phyloP scores from a whole-genome alignment of 768 basidiomycete genomes.

The Chalciporus chontae region DNA sequence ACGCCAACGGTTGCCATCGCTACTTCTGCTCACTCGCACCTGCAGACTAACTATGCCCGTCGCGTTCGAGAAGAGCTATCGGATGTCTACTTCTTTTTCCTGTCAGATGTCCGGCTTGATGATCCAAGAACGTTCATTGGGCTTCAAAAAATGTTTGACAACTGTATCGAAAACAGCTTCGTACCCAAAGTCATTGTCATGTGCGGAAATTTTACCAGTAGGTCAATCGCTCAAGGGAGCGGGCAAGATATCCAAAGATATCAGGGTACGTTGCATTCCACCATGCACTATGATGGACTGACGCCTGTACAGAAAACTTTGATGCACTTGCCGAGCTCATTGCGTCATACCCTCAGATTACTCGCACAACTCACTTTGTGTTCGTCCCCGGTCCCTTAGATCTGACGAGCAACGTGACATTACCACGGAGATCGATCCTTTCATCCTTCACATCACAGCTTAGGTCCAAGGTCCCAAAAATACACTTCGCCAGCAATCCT shows the following conservation, averaged over 20 bases:
- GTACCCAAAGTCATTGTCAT: constrained; percentile 88
- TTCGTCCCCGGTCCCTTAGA: constrained; percentile 95
- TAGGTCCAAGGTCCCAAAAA: constrained; percentile 69
- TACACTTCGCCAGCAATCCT: constrained; percentile 85
- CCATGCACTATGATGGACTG: neutral
- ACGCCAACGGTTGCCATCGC: constrained; percentile 22
- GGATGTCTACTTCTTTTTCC: constrained; percentile 84
- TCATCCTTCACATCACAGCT: constrained; percentile 70
- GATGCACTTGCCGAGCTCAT: constrained; percentile 84
- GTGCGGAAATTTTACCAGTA: constrained; percentile 93
- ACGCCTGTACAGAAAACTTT: constrained; percentile 68
- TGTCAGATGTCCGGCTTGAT: constrained; percentile 97
- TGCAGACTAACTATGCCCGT: constrained; percentile 55
- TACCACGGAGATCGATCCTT: constrained; percentile 81
- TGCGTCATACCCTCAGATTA: constrained; percentile 72
- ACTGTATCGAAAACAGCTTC: constrained; percentile 81
- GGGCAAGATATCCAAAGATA: constrained; percentile 78
- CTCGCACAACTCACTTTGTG: constrained; percentile 81
- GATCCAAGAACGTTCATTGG: constrained; percentile 77
- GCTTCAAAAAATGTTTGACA: constrained; percentile 82
- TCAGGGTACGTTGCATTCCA: constrained; percentile 53
- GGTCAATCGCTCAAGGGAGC: constrained; percentile 74
- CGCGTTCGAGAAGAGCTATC: constrained; percentile 67
- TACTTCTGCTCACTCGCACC: constrained; percentile 1
- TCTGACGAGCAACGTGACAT: constrained; percentile 71